A percentile compares a stretch with the other conserved stretches of the same genome.
These are phyloP conservation scores for Cercospora beticola DNA, from an alignment of 2,329 filamentous ascomycete species.

Conservation along the genomic window DNA sequence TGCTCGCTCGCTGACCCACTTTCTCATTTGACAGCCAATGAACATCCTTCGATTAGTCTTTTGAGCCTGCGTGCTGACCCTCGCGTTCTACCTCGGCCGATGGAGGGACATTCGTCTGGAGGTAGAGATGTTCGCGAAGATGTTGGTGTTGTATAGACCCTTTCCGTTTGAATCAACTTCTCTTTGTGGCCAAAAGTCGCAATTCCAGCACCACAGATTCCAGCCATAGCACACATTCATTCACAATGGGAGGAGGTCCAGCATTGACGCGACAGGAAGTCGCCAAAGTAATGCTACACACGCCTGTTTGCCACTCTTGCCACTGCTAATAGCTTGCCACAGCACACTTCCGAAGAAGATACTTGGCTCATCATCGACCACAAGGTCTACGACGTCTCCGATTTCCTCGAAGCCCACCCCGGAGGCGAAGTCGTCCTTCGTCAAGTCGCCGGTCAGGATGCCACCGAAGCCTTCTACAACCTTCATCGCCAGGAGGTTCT, in stretches of 20 bases:
- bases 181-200: neutral
- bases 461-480: slow-evolving; percentile 84
- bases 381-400: slow-evolving; percentile 81
- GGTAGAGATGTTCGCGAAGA: neutral
- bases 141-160: neutral
- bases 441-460: slow-evolving; percentile 79
- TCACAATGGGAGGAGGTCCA: slow-evolving; percentile 13
- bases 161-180: neutral
- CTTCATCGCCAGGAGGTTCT: slow-evolving; percentile 89
- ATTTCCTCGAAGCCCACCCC: slow-evolving; percentile 82
- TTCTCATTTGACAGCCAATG: neutral
- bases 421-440: slow-evolving; percentile 76
- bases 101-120: neutral
- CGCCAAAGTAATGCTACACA: slow-evolving; percentile 24
- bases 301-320: neutral
- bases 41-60: slow-evolving; percentile 9
- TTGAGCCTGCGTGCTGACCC: neutral
- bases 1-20: neutral
- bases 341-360: slow-evolving; percentile 73
- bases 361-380: slow-evolving; percentile 84
- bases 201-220: neutral
- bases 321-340: slow-evolving; percentile 1
- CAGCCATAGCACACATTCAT: neutral
- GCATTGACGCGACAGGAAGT: slow-evolving; percentile 34
- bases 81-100: slow-evolving; percentile 5